phyloP scores from a whole-genome alignment of 768 basidiomycete species.

The Agrocybe pediades region DNA sequence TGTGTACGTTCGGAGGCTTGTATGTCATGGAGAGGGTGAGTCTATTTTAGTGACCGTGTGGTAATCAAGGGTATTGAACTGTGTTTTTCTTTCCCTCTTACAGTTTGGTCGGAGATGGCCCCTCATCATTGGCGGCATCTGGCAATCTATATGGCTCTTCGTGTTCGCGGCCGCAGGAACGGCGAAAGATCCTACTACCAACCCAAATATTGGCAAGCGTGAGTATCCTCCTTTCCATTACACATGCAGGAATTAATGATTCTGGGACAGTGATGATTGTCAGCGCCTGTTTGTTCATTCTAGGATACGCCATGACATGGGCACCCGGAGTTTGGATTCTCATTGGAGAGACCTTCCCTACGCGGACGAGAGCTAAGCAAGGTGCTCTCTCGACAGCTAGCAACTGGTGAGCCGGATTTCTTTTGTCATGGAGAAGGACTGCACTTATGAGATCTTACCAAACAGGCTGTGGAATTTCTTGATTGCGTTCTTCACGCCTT shows the following conservation, averaged over 20 bases:
- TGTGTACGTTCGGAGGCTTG: constrained; percentile 71
- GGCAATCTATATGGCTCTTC: constrained; percentile 73
- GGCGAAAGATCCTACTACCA: constrained; percentile 49
- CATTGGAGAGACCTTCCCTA: constrained; percentile 77
- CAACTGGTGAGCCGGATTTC: constrained; percentile 50
- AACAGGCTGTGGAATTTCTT: constrained; percentile 65
- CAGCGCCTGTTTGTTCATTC: constrained; percentile 69
- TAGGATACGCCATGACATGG: constrained; percentile 73
- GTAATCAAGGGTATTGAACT: neutral
- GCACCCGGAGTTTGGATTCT: constrained; percentile 80
- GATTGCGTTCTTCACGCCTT: constrained; percentile 79
- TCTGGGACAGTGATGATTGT: constrained; percentile 56
- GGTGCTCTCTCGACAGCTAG: constrained; percentile 63
- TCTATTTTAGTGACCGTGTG: constrained; percentile 3
- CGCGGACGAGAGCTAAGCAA: constrained; percentile 71
- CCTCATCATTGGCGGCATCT: constrained; percentile 67
- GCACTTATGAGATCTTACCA: neutral
- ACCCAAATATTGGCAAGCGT: constrained; percentile 57
- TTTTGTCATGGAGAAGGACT: constrained; percentile 1
- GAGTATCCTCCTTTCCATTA: constrained; percentile 17
- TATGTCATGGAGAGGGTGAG: constrained; percentile 69
- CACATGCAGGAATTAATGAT: neutral
- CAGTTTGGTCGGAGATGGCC: constrained; percentile 67
- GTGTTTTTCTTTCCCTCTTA: neutral
- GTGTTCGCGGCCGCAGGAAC: constrained; percentile 76